Percentiles rank a stretch among this genome's conserved stretches.
Evolutionary conservation across 2,329 filamentous ascomycete genomes (phyloP).

Genomic region (Xylariaceae sp.): DNA sequence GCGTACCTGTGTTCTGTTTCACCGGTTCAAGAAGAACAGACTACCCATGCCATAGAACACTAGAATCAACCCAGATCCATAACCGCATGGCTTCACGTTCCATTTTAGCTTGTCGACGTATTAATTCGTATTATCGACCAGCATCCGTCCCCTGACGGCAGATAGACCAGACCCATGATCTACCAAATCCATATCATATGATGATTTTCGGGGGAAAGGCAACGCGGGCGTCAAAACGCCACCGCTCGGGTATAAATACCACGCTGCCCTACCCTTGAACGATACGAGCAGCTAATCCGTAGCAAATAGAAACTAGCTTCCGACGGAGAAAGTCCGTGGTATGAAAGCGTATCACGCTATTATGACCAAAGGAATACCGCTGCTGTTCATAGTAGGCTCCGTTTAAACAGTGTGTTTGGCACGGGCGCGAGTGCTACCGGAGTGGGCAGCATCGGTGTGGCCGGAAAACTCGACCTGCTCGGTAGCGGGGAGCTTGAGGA

Average conservation of each 20-base stretch:
- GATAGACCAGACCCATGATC: not conserved
- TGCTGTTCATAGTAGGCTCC: not conserved
- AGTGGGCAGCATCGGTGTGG: slow-evolving; percentile 88
- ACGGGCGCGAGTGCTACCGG: slow-evolving; percentile 91
- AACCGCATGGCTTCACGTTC: not conserved
- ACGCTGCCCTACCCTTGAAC: not conserved
- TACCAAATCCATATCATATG: slow-evolving; percentile 2
- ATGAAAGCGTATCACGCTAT: not conserved
- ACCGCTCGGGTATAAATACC: slow-evolving; percentile 6
- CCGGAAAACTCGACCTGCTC: slow-evolving; percentile 93
- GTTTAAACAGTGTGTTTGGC: slow-evolving; percentile 81
- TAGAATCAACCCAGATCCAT: not conserved
- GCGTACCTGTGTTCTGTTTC: not conserved
- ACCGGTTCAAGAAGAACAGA: not conserved
- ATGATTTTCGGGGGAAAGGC: not conserved
- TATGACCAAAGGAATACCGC: not conserved
- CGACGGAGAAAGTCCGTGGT: not conserved
- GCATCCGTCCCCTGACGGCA: not conserved
- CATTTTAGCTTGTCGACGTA: not conserved
- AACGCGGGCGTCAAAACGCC: slow-evolving; percentile 1
- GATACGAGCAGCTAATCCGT: not conserved
- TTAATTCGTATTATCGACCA: not conserved
- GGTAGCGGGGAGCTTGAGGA: slow-evolving; percentile 68
- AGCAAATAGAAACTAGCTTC: not conserved
- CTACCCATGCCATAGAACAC: not conserved